phyloP scores from a whole-genome alignment of 2,329 filamentous ascomycete genomes.

The Claviceps africana region DNA sequence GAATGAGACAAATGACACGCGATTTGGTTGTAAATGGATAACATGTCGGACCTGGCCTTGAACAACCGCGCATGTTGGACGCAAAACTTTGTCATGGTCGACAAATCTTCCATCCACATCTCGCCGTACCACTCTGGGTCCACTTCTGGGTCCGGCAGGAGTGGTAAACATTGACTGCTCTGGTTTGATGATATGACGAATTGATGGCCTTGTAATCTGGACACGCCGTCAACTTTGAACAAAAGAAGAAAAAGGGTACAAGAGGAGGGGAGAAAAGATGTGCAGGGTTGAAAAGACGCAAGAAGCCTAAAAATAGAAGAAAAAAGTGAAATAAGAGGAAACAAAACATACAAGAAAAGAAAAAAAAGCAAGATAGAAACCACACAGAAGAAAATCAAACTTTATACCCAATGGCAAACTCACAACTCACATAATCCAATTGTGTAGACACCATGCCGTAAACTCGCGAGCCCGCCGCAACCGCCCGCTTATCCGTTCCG shows the following conservation, averaged over 20 bases:
- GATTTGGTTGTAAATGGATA: neutral
- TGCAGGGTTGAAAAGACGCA: too few species aligned
- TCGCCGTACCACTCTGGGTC: neutral
- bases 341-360: too few species aligned
- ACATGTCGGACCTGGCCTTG: neutral
- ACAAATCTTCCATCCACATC: neutral
- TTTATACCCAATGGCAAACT: neutral
- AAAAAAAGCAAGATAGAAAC: neutral
- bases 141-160: neutral
- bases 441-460: neutral
- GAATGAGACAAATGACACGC: neutral
- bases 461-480: neutral
- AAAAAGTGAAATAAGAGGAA: too few species aligned
- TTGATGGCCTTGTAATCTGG: neutral
- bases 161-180: neutral
- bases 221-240: neutral
- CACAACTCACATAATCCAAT: neutral
- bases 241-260: neutral
- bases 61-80: neutral
- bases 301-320: too few species aligned
- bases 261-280: neutral
- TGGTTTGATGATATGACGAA: neutral
- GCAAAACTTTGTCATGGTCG: neutral
- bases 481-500: neutral
- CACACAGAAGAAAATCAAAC: neutral